Base-by-base conservation (phyloP, 2,329 filamentous ascomycete species). In the Fusarium abutilonis region DNA sequence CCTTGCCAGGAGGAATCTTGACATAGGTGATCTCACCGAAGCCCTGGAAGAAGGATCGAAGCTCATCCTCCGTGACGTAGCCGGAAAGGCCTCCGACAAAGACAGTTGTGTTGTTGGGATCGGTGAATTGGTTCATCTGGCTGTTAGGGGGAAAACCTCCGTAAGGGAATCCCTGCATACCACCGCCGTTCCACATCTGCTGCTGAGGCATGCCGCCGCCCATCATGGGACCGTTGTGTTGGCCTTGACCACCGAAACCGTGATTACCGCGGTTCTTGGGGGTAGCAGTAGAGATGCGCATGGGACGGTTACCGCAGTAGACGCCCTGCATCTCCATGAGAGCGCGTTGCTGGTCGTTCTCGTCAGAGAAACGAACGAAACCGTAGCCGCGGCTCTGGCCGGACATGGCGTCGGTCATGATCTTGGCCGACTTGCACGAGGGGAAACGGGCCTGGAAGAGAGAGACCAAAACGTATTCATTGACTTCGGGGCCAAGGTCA, bases 11-110 rank as follows among this genome's bases (percentile, higher is more conserved):
- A 50, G 95, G 95, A 57, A 99, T 99, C 88, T 99, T 99, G 82
- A 99, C 95, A 77, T 99, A 99, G 72, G 95, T 99, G 75, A 99
- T 99, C 77, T 99, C 95, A 60, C 95, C 95, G 66, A 99, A 99
- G 70, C 95, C 95, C 79, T 99, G 95, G 89, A 99, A 99, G 86
- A 99, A 99, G 1, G 93, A 97, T 64, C 95, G 92, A n/a, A 99
- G 89, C 83, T 99, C 95, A 73, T 99, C 95, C 82, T 99, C 95
- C 43, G 95, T 99, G 63, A 99, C 95, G 73, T 99, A 99, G 67
- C 95, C 95, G 34, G 93, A 97, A 6, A 99, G 87, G 50, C 95
- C 95, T 67, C 95, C 95, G 52, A 99, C 95, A 72, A 99, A 99
- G 63, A 99, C 95, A 17, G 95, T 99, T 15, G 95, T 99, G 82